Conservation (phyloP, 164 flowering plant species). For the Akebia trifoliata region DNA sequence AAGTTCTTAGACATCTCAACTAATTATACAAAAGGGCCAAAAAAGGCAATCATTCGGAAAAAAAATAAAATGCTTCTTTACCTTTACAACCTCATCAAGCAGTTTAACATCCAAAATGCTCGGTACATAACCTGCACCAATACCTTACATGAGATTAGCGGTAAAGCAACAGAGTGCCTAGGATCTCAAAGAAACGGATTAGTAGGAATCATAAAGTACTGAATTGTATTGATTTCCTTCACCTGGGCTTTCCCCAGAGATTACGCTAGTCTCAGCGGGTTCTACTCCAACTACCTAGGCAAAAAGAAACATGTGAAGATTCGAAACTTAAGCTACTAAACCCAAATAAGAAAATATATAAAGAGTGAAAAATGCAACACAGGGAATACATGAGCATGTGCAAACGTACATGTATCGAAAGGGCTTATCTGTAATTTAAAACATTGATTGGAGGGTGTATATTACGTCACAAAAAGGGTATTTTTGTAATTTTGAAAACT, state of each 20-base stretch:
- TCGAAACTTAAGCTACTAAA: constrained; percentile 1
- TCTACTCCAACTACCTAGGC: constrained; percentile 77
- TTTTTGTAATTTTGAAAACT: too few species aligned
- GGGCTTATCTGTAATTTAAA: too few species aligned
- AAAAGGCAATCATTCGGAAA: not conserved
- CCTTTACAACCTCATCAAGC: constrained; percentile 85
- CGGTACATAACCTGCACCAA: constrained; percentile 61
- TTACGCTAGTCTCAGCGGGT: constrained; percentile 72
- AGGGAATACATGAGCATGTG: too few species aligned
- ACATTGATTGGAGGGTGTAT: too few species aligned
- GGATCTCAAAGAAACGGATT: not conserved
- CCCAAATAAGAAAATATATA: not conserved
- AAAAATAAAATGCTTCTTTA: constrained; percentile 11
- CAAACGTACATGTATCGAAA: too few species aligned
- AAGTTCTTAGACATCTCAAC: too few species aligned
- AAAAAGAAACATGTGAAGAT: constrained; percentile 18
- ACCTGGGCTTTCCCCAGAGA: constrained; percentile 79
- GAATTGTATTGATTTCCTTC: not conserved
- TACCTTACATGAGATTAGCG: constrained; percentile 3
- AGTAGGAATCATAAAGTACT: not conserved
- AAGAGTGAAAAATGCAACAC: too few species aligned
- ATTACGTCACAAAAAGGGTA: too few species aligned
- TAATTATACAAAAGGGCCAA: not conserved
- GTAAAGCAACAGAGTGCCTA: not conserved
- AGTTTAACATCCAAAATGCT: constrained; percentile 63